Evolutionary conservation across 805 yeast genomes (phyloP), one percentile per base, ranked within the genome.

Genomic region (Kurtzmaniella fragi): DNA sequence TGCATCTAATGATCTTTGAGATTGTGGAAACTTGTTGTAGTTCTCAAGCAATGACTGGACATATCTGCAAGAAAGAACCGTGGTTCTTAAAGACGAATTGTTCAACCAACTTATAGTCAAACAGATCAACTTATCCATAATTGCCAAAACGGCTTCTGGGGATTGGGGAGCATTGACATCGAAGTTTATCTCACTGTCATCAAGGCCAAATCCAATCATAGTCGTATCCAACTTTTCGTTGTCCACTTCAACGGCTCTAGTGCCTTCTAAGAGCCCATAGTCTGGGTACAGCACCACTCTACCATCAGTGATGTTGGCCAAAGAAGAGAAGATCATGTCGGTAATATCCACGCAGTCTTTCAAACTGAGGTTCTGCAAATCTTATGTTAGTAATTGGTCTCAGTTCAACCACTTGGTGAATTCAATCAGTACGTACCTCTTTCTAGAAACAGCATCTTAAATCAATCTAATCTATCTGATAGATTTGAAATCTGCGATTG

Each of bases 211-310:
- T n/a, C 38, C 17, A n/a, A 85, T 70, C 39, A 84, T 50, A 2
- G 91, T 88, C 0, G 96, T 79, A 56, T 91, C 99, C 49, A 91
- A 68, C 45, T 75, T 77, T 9, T 70, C 66, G 54, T 87, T 87
- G 41, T 79, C 70, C 11, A 82, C 73, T 57, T 90, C 98, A 43
- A 88, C 64, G 0, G 98, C 95, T 47, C 90, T 81, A 1, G 96
- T 85, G 0, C 96, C 95, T 49, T 87, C 88, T 44, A 83, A 67
- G 34, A 91, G 68, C 39, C 79, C 76, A 61, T 88, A 87, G 20
- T 62, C 61, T 0, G 77, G 72, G 8, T 75, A 70, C 48, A 78
- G 78, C 4, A 77, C 75, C 14, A 91, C 78, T 35, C 73, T 67
- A 26, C 80, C 82, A 29, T 74, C 71, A 13, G 57, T 53, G 29